Evolutionary conservation across 176 grass and related monocot genomes (phyloP), one percentile per base, ranked within the genome.

Genomic region (Triticum turgidum): DNA sequence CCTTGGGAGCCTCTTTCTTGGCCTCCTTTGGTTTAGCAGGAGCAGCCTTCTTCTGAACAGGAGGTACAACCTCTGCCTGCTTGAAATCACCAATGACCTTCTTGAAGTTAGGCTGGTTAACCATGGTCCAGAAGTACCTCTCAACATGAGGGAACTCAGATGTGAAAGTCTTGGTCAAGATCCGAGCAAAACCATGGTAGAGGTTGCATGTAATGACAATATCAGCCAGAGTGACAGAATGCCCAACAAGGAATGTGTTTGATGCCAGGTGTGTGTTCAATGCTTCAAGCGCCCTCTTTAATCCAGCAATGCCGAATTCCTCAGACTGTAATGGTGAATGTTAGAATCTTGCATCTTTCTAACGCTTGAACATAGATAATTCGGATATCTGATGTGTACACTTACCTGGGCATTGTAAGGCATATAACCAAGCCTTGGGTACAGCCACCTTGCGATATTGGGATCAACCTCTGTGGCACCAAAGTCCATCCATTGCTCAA

Each of bases 401-500:
- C 95, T 61, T 82, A 98, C 96, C 47, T 5, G 51, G 47, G 94
- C 73, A 76, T 13, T 14, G 67, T 90, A 92, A 80, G 88, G 79
- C 32, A 2, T 5, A 58, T 14, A 91, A 11, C 96, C 96, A 44
- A 92, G 85, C 82, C 96, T 90, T 80, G 96, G 93, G 80, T 89
- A 92, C 61, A 94, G 35, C 88, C 90, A 98, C 69, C 41, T 61
- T 59, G 11, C 92, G n/a, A 98, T 34, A 86, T 88, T 86, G 4
- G 34, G 25, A 85, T 96, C 96, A 86, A 98, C 59, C 83, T 98
- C 96, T 5, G 88, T 90, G 7, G 93, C 69, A 80, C 90, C 70
- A 17, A 96, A 98, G 86, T 98, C 96, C 25, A 91, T 89, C 96
- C 96, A 98, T 68, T 98, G 96, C 65, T 94, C 96, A 85, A 96